Conservation (phyloP, 495 filamentous ascomycete genomes). For the Penicillium nucicola region DNA sequence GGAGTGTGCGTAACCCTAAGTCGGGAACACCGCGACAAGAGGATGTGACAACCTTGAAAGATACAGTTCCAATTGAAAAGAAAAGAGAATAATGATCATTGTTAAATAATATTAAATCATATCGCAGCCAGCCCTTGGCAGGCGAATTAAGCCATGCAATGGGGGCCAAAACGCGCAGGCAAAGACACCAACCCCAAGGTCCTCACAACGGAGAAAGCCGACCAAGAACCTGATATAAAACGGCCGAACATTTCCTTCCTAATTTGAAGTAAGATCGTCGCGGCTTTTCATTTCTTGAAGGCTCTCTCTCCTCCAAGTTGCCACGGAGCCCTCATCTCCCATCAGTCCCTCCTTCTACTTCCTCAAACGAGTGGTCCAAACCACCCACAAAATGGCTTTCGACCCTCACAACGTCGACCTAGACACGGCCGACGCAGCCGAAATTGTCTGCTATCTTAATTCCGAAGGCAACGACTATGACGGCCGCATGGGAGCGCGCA, state of each 20-base stretch:
- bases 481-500: conserved; percentile 38
- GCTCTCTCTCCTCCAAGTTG: background rate
- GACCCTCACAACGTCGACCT: conserved; percentile 40
- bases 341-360: background rate
- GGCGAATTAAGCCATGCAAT: background rate
- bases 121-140: too few relatives aligned
- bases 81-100: too few relatives aligned
- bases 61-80: too few relatives aligned
- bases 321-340: background rate
- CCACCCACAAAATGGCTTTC: conserved; percentile 25
- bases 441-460: conserved; percentile 38
- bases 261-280: background rate
- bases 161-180: conserved; percentile 10
- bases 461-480: conserved; percentile 39
- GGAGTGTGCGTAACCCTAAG: too few relatives aligned
- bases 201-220: conserved; percentile 18
- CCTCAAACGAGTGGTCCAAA: background rate
- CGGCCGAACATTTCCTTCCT: conserved; percentile 2
- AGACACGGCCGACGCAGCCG: conserved; percentile 25
- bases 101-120: too few relatives aligned
- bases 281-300: background rate
- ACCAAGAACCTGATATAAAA: conserved; percentile 18
- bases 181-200: conserved; percentile 19
- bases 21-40: too few relatives aligned
- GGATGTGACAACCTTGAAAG: too few relatives aligned